Base-by-base conservation (phyloP, 108 stramenopile species). In the Nitzschia inconspicua region DNA sequence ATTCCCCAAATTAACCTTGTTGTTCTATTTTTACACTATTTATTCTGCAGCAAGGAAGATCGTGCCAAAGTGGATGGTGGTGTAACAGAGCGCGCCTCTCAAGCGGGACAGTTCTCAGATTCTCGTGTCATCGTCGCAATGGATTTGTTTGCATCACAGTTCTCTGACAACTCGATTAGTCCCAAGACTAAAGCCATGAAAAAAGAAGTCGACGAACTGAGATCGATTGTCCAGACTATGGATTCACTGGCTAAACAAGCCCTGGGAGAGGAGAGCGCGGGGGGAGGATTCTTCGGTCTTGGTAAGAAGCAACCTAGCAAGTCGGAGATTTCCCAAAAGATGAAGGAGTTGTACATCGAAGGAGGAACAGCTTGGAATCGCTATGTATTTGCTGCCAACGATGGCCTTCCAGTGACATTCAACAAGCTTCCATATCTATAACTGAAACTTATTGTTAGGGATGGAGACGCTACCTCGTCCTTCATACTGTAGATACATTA, bases 121-220 rank as follows among this genome's bases (percentile, higher is more conserved):
- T 68, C 84, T 27, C 64, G 90, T 40, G 90, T 91, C 20, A 32
- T 88, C 19, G 58, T 70, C 1, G 90, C 90, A 28, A 66, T 58
- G 11, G 83, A 84, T 57, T 64, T 91, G 43, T 85, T 77, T 44
- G 90, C 90, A n/a, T 68, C 74, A 8, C 70, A 82, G 19, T 91
- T 91, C 64, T 91, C 90, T 3, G 86, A 87, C 37, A 83, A 76
- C 27, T 70, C 73, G 44, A 85, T 85, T 31, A 72, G 65, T 58
- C 52, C 75, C 24, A 91, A 91, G 58, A 91, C 90, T 0, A 91
- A 82, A 57, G 65, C 66, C 16, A 91, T 91, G 90, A 71, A 87
- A 51, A 68, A 54, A 1, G 67, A 85, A 40, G 82, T 85, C 13
- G 80, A 62, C 3, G 72, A 60, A 28, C 52, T 91, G 26, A 57